These are phyloP conservation scores for Mycena indigotica DNA, from an alignment of 768 basidiomycete species.

Conservation along the genomic window DNA sequence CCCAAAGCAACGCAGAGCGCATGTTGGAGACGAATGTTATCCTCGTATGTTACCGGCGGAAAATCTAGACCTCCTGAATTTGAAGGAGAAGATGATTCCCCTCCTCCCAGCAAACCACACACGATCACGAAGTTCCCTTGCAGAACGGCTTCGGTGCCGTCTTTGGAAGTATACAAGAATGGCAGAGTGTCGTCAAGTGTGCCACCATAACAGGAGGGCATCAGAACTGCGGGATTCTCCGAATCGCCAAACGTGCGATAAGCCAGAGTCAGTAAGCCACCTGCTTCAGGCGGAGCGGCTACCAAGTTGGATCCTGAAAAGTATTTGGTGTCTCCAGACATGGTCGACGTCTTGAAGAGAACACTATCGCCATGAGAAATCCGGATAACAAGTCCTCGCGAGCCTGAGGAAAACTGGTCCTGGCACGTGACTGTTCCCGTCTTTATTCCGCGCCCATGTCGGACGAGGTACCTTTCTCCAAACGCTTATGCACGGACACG, in stretches of 20 bases:
- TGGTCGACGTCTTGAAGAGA: too few relatives aligned
- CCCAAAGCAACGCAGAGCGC: slow-evolving; percentile 11
- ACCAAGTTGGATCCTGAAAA: too few relatives aligned
- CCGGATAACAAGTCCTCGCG: too few relatives aligned
- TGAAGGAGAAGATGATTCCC: slow-evolving; percentile 20
- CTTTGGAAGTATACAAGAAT: slow-evolving; percentile 12
- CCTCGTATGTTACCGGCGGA: slow-evolving; percentile 16
- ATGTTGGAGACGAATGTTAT: slow-evolving; percentile 19
- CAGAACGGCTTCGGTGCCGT: slow-evolving; percentile 10
- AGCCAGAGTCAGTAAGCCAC: slow-evolving; percentile 15
- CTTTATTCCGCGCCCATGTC: not conserved
- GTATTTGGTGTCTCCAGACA: too few relatives aligned
- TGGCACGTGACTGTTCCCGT: too few relatives aligned
- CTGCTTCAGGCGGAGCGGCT: too few relatives aligned
- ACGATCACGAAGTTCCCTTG: slow-evolving; percentile 15
- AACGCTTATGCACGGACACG: slow-evolving; percentile 4
- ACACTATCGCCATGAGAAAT: too few relatives aligned
- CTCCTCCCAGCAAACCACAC: slow-evolving; percentile 19
- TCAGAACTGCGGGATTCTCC: slow-evolving; percentile 15
- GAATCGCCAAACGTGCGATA: slow-evolving; percentile 21
- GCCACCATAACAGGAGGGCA: slow-evolving; percentile 16
- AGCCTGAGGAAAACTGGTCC: too few relatives aligned
- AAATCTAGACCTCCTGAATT: slow-evolving; percentile 11
- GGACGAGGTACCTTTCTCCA: not conserved
- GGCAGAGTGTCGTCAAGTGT: slow-evolving; percentile 15